Base-by-base conservation (phyloP, 192 early-diverging fungal genomes). In the Coemansia sp. region DNA sequence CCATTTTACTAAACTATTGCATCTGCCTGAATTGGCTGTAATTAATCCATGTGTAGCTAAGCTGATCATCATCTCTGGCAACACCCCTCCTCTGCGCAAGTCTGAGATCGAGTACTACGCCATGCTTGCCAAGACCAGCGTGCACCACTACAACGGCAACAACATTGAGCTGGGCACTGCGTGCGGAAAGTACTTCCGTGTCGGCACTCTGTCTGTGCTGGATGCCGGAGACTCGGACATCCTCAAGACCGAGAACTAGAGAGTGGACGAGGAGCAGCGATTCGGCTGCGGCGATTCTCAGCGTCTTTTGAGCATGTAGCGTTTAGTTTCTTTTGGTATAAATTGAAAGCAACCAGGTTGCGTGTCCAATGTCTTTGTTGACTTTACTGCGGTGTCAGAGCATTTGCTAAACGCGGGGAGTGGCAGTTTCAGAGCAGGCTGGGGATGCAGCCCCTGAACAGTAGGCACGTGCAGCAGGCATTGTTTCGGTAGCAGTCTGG, bases 61-160 rank as follows among this genome's bases (percentile, higher is more conserved):
- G 93, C 90, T 99, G 71, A 87, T 99, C 76, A 92, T 99, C 86
- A 90, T 99, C 83, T 91, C 97, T 73, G 95, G 92, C 76, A 99
- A 99, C 94, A 94, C 93, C 86, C 96, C 96, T 67, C 94, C 96
- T 81, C 91, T 99, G 82, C 90, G 97, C 85, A 99, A 98, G 91
- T 93, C 92, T 61, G 97, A 99, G 89, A 91, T 99, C 74, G 96
- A 99, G 88, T 99, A 99, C 94, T 99, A 99, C 89, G 97, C 97
- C 83, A 99, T 99, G 97, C 89, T 99, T 67, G 93, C 95, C 87
- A 99, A 99, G 91, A 98, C 97, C 78, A 88, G 88, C 87, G 97
- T 99, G 76, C 97, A 99, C 90, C 97, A 99, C 95, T 81, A 96
- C 90, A 83, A 84, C 77, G 96, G 96, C 78, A 95, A 94, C 90